Conservation (phyloP, 176 grass and related monocot genomes). For the Dendrocalamus sinicus region DNA sequence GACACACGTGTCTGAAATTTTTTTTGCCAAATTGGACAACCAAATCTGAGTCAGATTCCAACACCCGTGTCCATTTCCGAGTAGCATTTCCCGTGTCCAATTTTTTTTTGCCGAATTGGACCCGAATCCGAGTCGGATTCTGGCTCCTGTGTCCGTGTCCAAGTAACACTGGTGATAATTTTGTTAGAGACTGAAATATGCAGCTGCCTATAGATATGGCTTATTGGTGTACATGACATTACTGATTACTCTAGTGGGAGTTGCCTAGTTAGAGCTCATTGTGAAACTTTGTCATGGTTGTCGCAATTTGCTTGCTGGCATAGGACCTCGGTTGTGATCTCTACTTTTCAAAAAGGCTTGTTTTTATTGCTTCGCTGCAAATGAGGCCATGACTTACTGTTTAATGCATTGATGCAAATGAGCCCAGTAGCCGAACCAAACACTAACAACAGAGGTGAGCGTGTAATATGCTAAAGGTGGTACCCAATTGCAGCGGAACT, state of each 20-base stretch:
- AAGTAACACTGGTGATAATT: too few species aligned
- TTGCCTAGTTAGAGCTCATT: too few species aligned
- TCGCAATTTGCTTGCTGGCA: background rate
- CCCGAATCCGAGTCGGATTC: too few species aligned
- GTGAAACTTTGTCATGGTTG: background rate
- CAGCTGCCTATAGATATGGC: too few species aligned
- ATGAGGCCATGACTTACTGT: background rate
- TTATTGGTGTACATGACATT: background rate
- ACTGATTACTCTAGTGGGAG: background rate
- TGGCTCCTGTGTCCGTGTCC: too few species aligned
- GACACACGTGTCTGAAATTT: too few species aligned
- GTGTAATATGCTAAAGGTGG: background rate
- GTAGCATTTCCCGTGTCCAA: too few species aligned
- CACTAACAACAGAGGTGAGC: background rate
- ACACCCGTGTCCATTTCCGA: too few species aligned
- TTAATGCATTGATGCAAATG: slow-evolving; percentile 8
- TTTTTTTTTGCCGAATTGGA: too few species aligned
- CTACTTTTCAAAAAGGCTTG: background rate
- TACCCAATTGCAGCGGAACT: background rate
- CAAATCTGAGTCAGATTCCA: too few species aligned
- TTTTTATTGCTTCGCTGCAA: background rate
- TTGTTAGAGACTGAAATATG: background rate
- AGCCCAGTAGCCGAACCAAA: background rate
- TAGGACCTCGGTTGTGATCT: background rate
- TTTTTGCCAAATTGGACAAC: too few species aligned